A percentile compares a stretch with the other conserved stretches of the same genome.
phyloP scores from a whole-genome alignment of 495 filamentous ascomycete genomes.

The Xanthoparmelia taractica region DNA sequence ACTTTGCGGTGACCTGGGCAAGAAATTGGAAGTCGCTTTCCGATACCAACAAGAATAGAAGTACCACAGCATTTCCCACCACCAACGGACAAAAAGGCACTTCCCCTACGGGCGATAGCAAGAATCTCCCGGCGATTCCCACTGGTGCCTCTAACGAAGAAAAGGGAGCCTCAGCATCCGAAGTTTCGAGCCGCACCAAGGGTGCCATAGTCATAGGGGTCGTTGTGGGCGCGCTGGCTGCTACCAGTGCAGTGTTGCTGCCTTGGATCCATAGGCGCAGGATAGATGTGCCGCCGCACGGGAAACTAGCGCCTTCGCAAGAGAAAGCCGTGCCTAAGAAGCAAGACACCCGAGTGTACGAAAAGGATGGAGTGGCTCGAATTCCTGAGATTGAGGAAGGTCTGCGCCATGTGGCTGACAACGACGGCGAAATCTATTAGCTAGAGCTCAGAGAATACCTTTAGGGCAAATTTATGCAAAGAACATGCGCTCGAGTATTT shows the following conservation, averaged over 20 bases:
- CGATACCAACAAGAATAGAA: neutral
- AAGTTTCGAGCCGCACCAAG: neutral
- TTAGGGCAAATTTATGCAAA: neutral
- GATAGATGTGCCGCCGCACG: neutral
- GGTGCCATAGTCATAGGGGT: neutral
- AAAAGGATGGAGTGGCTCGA: neutral
- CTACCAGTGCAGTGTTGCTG: neutral
- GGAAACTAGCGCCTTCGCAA: too few species aligned
- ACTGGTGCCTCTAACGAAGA: neutral
- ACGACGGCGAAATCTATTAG: neutral
- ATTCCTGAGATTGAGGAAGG: neutral
- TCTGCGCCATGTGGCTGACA: neutral
- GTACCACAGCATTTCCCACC: neutral
- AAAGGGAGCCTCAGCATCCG: neutral
- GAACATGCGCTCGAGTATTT: neutral
- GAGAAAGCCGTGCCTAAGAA: too few species aligned
- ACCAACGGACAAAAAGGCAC: neutral
- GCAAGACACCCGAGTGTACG: neutral
- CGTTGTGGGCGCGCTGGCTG: neutral
- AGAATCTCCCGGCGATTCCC: neutral
- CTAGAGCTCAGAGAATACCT: neutral
- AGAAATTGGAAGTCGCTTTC: conserved; percentile 31
- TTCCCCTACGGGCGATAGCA: neutral
- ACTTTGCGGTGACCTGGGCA: conserved; percentile 35
- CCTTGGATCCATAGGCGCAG: too few species aligned